phyloP scores from a whole-genome alignment of 805 yeast species.

The Jamesozyma hellenica region DNA sequence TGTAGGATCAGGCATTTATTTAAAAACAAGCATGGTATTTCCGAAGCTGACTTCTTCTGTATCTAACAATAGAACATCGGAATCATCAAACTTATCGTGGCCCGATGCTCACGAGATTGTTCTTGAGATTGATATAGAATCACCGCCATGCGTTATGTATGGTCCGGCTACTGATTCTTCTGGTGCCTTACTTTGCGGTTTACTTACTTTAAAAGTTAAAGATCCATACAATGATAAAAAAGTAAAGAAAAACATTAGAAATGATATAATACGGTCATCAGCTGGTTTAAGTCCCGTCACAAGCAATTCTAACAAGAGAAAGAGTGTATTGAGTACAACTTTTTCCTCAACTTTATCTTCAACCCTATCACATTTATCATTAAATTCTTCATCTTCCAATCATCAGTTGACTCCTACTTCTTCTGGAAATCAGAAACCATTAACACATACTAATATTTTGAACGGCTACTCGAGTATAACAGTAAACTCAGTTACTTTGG shows the following conservation, averaged over 20 bases:
- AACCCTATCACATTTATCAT: slow-evolving; percentile 18
- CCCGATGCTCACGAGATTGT: slow-evolving; percentile 29
- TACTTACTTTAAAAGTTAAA: slow-evolving; percentile 50
- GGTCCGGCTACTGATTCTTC: slow-evolving; percentile 71
- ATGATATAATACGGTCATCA: slow-evolving; percentile 1
- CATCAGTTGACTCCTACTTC: slow-evolving; percentile 5
- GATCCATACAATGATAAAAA: slow-evolving; percentile 14
- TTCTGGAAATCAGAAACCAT: not conserved
- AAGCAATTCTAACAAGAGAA: slow-evolving; percentile 11
- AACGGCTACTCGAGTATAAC: slow-evolving; percentile 36
- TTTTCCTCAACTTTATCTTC: slow-evolving; percentile 15
- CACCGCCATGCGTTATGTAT: slow-evolving; percentile 83
- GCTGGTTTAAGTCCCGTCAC: slow-evolving; percentile 11
- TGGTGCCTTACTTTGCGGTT: slow-evolving; percentile 80
- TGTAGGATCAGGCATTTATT: too few relatives aligned
- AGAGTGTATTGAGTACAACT: slow-evolving; percentile 10
- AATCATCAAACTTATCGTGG: not conserved
- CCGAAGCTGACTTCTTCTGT: slow-evolving; percentile 1
- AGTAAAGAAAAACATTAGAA: not conserved
- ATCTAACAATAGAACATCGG: not conserved
- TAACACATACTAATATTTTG: slow-evolving; percentile 3
- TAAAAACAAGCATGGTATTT: slow-evolving; percentile 4
- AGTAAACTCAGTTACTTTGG: slow-evolving; percentile 49
- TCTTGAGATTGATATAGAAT: slow-evolving; percentile 59
- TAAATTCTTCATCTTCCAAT: slow-evolving; percentile 8